Conservation (phyloP, 1,284 basidiomycete species). For the Hortiboletus rubellus region DNA sequence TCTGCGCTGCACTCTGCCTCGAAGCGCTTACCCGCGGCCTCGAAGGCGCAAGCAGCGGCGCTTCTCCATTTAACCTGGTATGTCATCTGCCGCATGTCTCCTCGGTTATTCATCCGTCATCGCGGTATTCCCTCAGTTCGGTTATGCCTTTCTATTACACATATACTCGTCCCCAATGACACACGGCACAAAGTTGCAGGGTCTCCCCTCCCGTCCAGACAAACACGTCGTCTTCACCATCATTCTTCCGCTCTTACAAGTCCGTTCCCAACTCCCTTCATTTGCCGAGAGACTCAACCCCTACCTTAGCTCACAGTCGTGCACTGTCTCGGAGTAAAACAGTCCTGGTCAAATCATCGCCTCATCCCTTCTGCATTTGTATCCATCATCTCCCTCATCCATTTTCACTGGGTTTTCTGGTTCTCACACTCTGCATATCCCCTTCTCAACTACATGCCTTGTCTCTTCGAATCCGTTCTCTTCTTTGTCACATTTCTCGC, state of each 20-base stretch:
- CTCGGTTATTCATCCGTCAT: no score
- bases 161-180: slow-evolving; percentile 66
- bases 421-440: slow-evolving; percentile 54
- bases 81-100: slow-evolving; percentile 25
- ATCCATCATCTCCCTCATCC: slow-evolving; percentile 56
- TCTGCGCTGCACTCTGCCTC: slow-evolving; percentile 62
- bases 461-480: slow-evolving; percentile 64
- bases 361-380: slow-evolving; percentile 64
- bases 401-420: slow-evolving; percentile 66
- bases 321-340: slow-evolving; percentile 62
- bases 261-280: slow-evolving; percentile 25
- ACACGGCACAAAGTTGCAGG: slow-evolving; percentile 46
- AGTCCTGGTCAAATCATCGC: slow-evolving; percentile 58
- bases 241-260: slow-evolving; percentile 67
- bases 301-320: slow-evolving; percentile 54
- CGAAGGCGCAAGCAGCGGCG: slow-evolving; percentile 57
- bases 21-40: slow-evolving; percentile 65
- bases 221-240: slow-evolving; percentile 67
- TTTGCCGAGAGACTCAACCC: neutral
- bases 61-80: slow-evolving; percentile 68
- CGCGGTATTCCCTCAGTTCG: slow-evolving; percentile 46
- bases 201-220: slow-evolving; percentile 60
- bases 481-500: slow-evolving; percentile 56
- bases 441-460: slow-evolving; percentile 69
- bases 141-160: slow-evolving; percentile 72